Percentiles rank a stretch among this genome's conserved stretches.
phyloP scores from a whole-genome alignment of 75 land plant genomes.

The Sequoiadendron giganteum region DNA sequence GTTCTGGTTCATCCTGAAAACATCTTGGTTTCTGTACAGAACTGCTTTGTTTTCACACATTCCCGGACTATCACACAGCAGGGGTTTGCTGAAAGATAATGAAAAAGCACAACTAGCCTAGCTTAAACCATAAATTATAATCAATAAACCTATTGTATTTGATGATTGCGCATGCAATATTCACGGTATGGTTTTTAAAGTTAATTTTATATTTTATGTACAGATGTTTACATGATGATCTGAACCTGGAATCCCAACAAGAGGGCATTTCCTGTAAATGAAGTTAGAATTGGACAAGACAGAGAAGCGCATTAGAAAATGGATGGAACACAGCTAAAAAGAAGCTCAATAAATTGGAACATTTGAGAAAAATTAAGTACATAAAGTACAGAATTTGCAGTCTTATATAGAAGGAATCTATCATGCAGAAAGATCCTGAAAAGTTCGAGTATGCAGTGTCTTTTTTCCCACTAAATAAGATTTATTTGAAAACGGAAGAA shows the following conservation, averaged over 20 bases:
- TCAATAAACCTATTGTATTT: not conserved
- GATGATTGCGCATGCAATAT: not conserved
- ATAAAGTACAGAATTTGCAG: not conserved
- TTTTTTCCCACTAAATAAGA: not conserved
- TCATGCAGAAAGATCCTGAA: not conserved
- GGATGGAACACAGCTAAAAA: not conserved
- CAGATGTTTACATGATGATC: not conserved
- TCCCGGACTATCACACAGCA: not conserved
- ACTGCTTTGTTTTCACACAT: not conserved
- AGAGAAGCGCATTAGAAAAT: not conserved
- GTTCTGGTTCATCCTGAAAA: not conserved
- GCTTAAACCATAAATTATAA: not conserved
- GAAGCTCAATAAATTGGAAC: not conserved
- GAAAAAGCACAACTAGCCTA: too few species aligned
- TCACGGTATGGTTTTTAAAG: not conserved
- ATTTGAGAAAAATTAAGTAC: not conserved
- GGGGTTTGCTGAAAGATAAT: not conserved
- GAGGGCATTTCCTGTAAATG: not conserved
- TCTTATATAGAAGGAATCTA: not conserved
- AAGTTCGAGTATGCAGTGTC: not conserved
- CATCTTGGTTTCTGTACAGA: not conserved
- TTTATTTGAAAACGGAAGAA: not conserved
- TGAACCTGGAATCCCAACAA: not conserved
- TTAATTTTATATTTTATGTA: not conserved
- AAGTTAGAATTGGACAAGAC: too few species aligned